phyloP scores from a whole-genome alignment of 2,329 filamentous ascomycete genomes.

The Cladobotryum protrusum region DNA sequence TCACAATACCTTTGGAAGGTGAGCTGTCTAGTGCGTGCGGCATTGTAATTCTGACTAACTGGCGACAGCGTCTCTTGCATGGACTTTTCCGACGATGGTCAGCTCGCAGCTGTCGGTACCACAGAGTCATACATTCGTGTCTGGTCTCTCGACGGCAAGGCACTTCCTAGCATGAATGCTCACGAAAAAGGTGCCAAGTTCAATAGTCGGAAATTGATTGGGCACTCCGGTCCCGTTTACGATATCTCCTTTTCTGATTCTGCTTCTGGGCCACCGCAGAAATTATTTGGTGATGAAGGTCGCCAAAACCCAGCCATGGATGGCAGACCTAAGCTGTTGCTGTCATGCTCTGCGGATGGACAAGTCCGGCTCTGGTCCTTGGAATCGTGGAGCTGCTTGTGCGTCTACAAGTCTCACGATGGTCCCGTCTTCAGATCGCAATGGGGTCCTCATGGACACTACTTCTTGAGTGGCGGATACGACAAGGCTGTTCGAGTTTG shows the following conservation, averaged over 20 bases:
- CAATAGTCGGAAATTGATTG: slow-evolving; percentile 68
- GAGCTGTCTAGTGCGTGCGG: slow-evolving; percentile 26
- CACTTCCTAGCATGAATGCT: slow-evolving; percentile 61
- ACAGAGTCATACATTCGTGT: slow-evolving; percentile 93
- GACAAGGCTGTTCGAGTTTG: slow-evolving; percentile 89
- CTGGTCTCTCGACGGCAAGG: slow-evolving; percentile 83
- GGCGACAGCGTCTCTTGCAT: slow-evolving; percentile 70
- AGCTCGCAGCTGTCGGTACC: slow-evolving; percentile 81
- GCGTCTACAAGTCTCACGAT: slow-evolving; percentile 89
- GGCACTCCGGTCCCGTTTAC: slow-evolving; percentile 86
- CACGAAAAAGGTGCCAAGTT: slow-evolving; percentile 54
- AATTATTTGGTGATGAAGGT: slow-evolving; percentile 46
- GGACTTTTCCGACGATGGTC: slow-evolving; percentile 88
- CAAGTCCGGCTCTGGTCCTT: slow-evolving; percentile 90
- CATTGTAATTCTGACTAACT: background rate
- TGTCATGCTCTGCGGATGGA: slow-evolving; percentile 83
- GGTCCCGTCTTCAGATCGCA: slow-evolving; percentile 81
- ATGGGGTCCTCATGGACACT: slow-evolving; percentile 92
- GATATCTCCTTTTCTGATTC: slow-evolving; percentile 77
- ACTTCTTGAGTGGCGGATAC: slow-evolving; percentile 81
- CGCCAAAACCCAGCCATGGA: slow-evolving; percentile 37
- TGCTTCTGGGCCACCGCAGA: slow-evolving; percentile 49
- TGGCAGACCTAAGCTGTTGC: slow-evolving; percentile 63
- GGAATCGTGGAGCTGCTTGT: slow-evolving; percentile 85
- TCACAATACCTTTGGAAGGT: slow-evolving; percentile 92